Percentiles rank a stretch among this genome's conserved stretches.
Conservation (phyloP, 345 rosid species). For the Sisymbrium irio region DNA sequence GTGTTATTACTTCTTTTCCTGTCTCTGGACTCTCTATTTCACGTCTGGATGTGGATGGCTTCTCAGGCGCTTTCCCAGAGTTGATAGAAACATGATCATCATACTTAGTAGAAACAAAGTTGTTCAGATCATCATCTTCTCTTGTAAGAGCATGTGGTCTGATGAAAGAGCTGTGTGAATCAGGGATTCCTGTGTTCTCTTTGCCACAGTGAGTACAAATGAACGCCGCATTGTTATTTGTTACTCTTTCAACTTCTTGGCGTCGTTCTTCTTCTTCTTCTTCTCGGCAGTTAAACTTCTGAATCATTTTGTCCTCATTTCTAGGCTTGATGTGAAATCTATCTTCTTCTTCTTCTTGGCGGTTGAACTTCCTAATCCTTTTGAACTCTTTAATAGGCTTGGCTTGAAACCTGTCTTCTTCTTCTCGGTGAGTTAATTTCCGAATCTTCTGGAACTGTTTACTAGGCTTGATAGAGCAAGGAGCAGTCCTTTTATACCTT, state of each 20-base stretch:
- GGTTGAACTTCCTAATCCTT: not conserved
- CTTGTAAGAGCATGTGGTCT: not conserved
- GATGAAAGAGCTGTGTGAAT: slow-evolving; percentile 1
- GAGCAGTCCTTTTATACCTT: slow-evolving; percentile 10
- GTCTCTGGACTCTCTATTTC: no score
- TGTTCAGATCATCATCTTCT: slow-evolving; percentile 16
- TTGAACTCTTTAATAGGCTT: not conserved
- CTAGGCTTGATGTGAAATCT: slow-evolving; percentile 2
- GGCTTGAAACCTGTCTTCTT: slow-evolving; percentile 5
- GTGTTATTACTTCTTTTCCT: no score
- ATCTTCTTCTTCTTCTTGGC: slow-evolving; percentile 2
- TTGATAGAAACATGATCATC: no score
- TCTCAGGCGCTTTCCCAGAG: slow-evolving; percentile 11
- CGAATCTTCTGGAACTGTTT: not conserved
- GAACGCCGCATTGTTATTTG: not conserved
- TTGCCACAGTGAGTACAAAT: slow-evolving; percentile 29
- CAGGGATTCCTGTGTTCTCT: slow-evolving; percentile 13
- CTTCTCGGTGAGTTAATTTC: slow-evolving; percentile 8
- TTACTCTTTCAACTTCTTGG: not conserved
- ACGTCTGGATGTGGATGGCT: not conserved
- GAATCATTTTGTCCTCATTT: not conserved
- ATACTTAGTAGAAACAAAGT: not conserved
- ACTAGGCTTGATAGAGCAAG: slow-evolving; percentile 18
- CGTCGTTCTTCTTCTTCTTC: not conserved
- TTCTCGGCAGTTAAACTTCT: not conserved